Base-by-base conservation (phyloP, 441 rosid genomes). In the Bocquillonia castaneifolia region DNA sequence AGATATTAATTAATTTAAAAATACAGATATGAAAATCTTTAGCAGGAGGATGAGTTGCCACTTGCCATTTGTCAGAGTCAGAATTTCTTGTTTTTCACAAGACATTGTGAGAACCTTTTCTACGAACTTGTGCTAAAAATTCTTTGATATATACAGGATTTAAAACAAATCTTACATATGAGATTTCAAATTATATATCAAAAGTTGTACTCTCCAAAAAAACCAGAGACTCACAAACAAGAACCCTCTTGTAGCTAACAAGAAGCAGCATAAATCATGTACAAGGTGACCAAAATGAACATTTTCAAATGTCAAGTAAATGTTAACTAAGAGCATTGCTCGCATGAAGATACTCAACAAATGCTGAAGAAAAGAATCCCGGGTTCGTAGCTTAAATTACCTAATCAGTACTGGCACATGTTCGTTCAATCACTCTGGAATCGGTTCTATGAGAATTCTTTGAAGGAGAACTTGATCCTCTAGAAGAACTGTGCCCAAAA, bases 391-490 rank as follows among this genome's bases (percentile, higher is more conserved):
- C 50, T 40, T 26, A 37, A 72, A 45, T 67, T 76, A 50, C 68
- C 84, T 87, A 93, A 67, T 91, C 96, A 18, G 83, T 89, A 79
- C 99, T 91, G 51, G 92, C 93, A 69, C 93, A 89, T 60, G 95
- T 88, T 78, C 97, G 85, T 74, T 89, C 96, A 34, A 88, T 87
- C 78, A 84, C 96, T 83, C 88, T 89, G 62, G 97, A 91, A 73
- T 89, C 96, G 59, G 96, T 88, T 77, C 90, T 82, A 59, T 83
- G 86, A 32, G 97, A 93, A 51, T 89, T 84, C 75, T 85, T 93
- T 3, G 97, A 93, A 12, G 97, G 96, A 62, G 99, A 91, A 76
- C 86, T 93, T 51, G 99, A 91, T 78, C 92, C 99, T 71, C 95
- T 78, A 12, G 99, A 93, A 60, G 95, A 91, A 66, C 87, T 85